Evolutionary conservation across 2,329 filamentous ascomycete species (phyloP), one percentile per base, ranked within the genome.

Genomic region (Diplocarpon rosae): DNA sequence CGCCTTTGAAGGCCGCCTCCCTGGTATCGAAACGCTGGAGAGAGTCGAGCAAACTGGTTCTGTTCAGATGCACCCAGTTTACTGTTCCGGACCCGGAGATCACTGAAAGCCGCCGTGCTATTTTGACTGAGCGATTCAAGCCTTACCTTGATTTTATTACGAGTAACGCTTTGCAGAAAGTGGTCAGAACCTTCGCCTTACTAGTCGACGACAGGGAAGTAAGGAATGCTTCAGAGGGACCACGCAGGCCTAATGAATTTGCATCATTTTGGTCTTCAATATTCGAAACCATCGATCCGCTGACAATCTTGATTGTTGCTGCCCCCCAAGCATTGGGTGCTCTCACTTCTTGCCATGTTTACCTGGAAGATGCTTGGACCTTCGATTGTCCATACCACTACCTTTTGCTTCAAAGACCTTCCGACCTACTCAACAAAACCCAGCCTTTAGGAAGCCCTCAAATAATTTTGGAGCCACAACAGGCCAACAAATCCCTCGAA

Each of bases 381-480:
- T 85, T 84, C 53, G 69, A 76, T 44, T 75, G 76, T 49, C 70
- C 71, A 6, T 72, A 75, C 42, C 81, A 86, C 53, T 69, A 80
- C 33, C 59, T 86, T 6, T 66, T 69, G 42, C 59, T 77, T 27
- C 54, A 64, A 40, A 43, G n/a, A 36, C 14, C 40, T 36, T 31
- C 36, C 8, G 30, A 27, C 16, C 2, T 28, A 14, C 20, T 5
- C 12, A 28, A n/a, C n/a, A 9, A 17, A 15, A 37, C 14, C 16
- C 33, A 17, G 14, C 15, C 15, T 15, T 8, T 29, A 29, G n/a
- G 20, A 30, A 15, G 20, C 6, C 11, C 16, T 10, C 12, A n/a
- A 17, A 24, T 16, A 16, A 5, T 11, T 16, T 13, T 35, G n/a
- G 14, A 35, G 33, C 30, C 30, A 32, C 30, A 12, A 32, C 3